phyloP scores from a whole-genome alignment of 768 basidiomycete species.

The Pisolithus orientalis region DNA sequence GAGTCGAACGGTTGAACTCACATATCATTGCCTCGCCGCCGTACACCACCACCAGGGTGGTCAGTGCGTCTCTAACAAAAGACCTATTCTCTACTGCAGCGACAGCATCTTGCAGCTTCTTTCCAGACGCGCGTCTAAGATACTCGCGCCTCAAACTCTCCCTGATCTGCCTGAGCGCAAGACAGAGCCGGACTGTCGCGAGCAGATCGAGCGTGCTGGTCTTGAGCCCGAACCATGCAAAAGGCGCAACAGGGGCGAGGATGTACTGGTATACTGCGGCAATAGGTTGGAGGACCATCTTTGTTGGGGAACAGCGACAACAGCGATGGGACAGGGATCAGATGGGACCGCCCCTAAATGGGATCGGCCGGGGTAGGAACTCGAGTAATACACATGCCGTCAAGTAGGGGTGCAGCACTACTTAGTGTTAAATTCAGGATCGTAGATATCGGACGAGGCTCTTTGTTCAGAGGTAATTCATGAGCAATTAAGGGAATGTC shows the following conservation, averaged over 20 bases:
- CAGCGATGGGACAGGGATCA: not conserved
- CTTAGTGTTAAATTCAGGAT: too few relatives aligned
- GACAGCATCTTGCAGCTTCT: conserved; percentile 22
- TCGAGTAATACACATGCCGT: not conserved
- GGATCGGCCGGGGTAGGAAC: not conserved
- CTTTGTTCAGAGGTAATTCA: too few relatives aligned
- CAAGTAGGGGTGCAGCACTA: too few relatives aligned
- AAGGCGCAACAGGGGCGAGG: conserved; percentile 56
- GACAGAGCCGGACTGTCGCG: conserved; percentile 63
- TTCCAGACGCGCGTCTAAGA: conserved; percentile 20
- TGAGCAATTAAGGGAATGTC: too few relatives aligned
- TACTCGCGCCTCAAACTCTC: conserved; percentile 44
- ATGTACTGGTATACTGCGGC: conserved; percentile 46
- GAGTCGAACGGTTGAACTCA: conserved; percentile 17
- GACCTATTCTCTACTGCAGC: conserved; percentile 42
- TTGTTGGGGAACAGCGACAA: not conserved
- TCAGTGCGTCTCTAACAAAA: conserved; percentile 49
- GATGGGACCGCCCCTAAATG: not conserved
- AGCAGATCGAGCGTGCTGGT: conserved; percentile 62
- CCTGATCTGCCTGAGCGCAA: conserved; percentile 61
- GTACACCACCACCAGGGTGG: conserved; percentile 64
- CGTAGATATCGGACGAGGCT: too few relatives aligned
- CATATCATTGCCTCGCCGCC: conserved; percentile 72
- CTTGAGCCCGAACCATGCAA: conserved; percentile 57
- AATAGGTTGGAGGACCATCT: conserved; percentile 35